Conservation (phyloP, 2,329 filamentous ascomycete species). For the Calonectria crousiana region DNA sequence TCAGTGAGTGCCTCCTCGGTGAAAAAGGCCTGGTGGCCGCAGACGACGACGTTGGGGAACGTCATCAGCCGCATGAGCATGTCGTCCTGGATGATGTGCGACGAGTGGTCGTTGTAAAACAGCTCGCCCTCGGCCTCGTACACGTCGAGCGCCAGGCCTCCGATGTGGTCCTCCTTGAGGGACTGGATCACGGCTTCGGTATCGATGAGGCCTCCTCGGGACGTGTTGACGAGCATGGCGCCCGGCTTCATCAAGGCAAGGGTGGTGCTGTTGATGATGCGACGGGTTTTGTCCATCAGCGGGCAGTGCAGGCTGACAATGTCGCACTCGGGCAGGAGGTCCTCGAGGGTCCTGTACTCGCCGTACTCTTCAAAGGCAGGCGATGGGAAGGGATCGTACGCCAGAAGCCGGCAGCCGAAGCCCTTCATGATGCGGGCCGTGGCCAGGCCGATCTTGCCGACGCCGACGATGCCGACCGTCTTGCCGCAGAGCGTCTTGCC, state of each 20-base stretch:
- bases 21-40: conserved; percentile 78
- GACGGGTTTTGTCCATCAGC: conserved; percentile 68
- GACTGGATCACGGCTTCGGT: conserved; percentile 70
- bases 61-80: conserved; percentile 74
- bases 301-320: conserved; percentile 77
- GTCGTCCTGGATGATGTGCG: conserved; percentile 75
- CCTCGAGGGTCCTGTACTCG: conserved; percentile 65
- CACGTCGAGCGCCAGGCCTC: conserved; percentile 75
- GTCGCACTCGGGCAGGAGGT: conserved; percentile 67
- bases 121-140: conserved; percentile 74
- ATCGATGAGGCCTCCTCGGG: conserved; percentile 73
- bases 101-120: conserved; percentile 76
- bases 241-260: conserved; percentile 69
- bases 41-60: conserved; percentile 76
- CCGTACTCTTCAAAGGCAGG: conserved; percentile 63
- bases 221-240: conserved; percentile 76
- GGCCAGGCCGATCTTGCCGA: conserved; percentile 74
- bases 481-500: conserved; percentile 72
- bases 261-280: conserved; percentile 69
- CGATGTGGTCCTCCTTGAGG: conserved; percentile 70
- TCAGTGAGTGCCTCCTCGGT: conserved; percentile 74
- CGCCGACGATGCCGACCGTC: conserved; percentile 75
- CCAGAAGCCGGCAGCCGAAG: conserved; percentile 73
- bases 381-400: conserved; percentile 68
- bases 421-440: conserved; percentile 72